These are phyloP conservation scores for Sporothrix inflata DNA, from an alignment of 2,329 filamentous ascomycete genomes.

Conservation along the genomic window DNA sequence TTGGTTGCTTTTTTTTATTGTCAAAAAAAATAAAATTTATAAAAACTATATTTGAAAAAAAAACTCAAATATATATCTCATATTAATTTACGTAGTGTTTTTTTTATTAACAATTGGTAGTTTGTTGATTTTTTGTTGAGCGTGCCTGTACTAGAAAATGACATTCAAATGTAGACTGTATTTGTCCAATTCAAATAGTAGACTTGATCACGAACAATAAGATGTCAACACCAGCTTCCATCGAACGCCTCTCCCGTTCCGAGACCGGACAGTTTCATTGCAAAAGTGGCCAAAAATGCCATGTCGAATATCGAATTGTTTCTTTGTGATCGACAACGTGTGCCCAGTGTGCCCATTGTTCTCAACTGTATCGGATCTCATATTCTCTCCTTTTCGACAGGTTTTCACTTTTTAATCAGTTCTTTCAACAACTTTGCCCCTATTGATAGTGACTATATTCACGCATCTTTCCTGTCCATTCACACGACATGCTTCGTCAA, in stretches of 20 bases:
- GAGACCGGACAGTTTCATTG: not conserved
- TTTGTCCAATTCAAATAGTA: not conserved
- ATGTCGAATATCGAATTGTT: not conserved
- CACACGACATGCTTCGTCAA: not conserved
- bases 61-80: no score
- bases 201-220: not conserved
- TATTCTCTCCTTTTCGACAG: not conserved
- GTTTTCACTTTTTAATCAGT: no score
- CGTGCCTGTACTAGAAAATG: no score
- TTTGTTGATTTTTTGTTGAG: no score
- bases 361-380: not conserved
- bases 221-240: not conserved
- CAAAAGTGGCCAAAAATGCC: not conserved
- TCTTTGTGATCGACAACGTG: not conserved
- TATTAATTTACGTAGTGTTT: no score
- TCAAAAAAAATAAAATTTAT: no score
- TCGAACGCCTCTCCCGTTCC: not conserved
- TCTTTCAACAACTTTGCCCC: no score
- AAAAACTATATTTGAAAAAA: no score
- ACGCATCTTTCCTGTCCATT: not conserved
- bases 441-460: conserved; percentile 4
- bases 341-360: not conserved
- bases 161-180: no score
- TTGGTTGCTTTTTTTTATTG: no score
- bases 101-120: no score